Evolutionary conservation across 2,329 filamentous ascomycete species (phyloP).

Genomic region (Cordyceps cicadae): DNA sequence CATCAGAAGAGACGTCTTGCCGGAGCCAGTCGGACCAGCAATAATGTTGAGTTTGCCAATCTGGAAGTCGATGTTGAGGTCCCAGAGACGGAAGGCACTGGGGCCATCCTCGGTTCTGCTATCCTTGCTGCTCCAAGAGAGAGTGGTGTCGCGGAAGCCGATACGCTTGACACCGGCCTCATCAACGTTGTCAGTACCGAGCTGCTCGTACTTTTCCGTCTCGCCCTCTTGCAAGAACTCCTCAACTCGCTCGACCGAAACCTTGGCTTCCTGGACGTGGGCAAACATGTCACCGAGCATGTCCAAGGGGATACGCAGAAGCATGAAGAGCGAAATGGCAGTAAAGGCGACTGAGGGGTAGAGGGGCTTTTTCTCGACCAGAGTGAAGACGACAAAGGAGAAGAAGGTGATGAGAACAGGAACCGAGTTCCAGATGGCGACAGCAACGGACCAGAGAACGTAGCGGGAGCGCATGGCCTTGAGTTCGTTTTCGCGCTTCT

Average conservation of each 20-base stretch:
- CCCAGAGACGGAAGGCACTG: conserved; percentile 72
- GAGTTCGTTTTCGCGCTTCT: conserved; percentile 75
- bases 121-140: conserved; percentile 76
- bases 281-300: conserved; percentile 98
- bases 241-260: conserved; percentile 93
- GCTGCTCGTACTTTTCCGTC: conserved; percentile 87
- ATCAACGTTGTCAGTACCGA: conserved; percentile 61
- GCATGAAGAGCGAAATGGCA: conserved; percentile 88
- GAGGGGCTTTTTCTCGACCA: conserved; percentile 79
- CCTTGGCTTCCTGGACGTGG: conserved; percentile 93
- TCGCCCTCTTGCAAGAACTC: conserved; percentile 90
- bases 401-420: conserved; percentile 94
- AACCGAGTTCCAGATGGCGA: conserved; percentile 93
- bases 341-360: conserved; percentile 93
- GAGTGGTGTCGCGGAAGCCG: conserved; percentile 74
- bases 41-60: conserved; percentile 87
- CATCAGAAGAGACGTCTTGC: conserved; percentile 95
- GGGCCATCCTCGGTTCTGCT: conserved; percentile 55
- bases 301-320: conserved; percentile 86
- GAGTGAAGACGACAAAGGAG: conserved; percentile 88
- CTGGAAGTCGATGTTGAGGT: conserved; percentile 73
- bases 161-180: conserved; percentile 65
- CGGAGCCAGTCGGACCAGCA: conserved; percentile 84
- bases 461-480: conserved; percentile 72
- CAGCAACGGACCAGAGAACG: conserved; percentile 83